Evolutionary conservation across 139 green algal species (phyloP).

Genomic region (Chlamydomonas sp.): DNA sequence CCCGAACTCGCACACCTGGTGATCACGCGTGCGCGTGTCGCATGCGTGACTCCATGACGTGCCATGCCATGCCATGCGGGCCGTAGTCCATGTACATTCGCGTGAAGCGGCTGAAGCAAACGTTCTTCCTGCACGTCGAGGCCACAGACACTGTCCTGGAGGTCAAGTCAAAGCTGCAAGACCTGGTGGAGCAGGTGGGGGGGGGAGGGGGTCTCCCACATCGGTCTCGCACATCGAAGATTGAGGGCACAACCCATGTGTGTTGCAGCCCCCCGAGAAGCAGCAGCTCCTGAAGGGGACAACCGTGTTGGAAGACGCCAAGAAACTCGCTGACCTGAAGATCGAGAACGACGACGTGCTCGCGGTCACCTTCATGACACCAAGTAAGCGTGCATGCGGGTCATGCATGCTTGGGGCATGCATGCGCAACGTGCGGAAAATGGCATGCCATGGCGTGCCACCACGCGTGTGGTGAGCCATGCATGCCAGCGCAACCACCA

Average conservation of each 20-base stretch:
- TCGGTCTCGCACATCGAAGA: not conserved
- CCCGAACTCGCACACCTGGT: no score
- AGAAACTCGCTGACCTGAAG: conserved; percentile 69
- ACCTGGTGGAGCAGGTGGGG: conserved; percentile 61
- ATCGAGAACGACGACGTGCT: conserved; percentile 80
- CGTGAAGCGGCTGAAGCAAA: conserved; percentile 67
- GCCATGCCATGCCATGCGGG: no score
- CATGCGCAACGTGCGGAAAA: no score
- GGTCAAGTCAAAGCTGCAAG: conserved; percentile 79
- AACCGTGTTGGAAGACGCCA: conserved; percentile 58
- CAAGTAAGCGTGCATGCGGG: conserved; percentile 45
- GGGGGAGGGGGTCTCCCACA: no score
- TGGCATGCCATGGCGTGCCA: no score
- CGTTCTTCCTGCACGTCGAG: conserved; percentile 79
- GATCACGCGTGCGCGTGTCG: no score
- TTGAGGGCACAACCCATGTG: not conserved
- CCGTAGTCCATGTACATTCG: conserved; percentile 69
- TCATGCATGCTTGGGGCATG: no score
- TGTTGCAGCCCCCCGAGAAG: conserved; percentile 51
- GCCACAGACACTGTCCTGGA: conserved; percentile 74
- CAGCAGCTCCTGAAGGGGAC: conserved; percentile 50
- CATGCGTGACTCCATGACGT: no score
- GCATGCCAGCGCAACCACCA: no score
- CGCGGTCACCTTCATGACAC: conserved; percentile 52
- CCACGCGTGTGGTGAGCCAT: no score